Percentiles rank a stretch among this genome's conserved stretches.
phyloP scores from a whole-genome alignment of 169 alveolate genomes.

The Amoebophrya sp. region DNA sequence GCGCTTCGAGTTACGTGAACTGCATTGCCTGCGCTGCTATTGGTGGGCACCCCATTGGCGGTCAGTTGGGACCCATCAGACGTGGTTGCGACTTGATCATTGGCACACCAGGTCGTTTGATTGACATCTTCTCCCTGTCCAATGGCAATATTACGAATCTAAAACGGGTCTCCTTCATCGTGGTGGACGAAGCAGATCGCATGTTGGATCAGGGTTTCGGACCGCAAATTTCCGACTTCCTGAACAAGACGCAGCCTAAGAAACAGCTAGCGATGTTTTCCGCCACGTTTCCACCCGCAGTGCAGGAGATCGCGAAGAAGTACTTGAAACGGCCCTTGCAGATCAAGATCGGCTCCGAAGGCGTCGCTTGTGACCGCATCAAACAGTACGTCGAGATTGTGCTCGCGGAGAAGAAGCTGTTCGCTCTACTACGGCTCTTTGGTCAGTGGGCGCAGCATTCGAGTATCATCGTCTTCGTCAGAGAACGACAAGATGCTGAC shows the following conservation, averaged over 20 bases:
- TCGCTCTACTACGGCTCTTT: conserved; percentile 82
- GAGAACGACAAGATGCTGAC: conserved; percentile 92
- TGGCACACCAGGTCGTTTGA: conserved; percentile 95
- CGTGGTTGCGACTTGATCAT: conserved; percentile 92
- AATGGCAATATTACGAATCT: conserved; percentile 85
- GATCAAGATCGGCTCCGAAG: conserved; percentile 68
- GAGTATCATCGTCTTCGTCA: conserved; percentile 89
- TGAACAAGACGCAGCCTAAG: conserved; percentile 60
- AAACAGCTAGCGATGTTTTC: conserved; percentile 91
- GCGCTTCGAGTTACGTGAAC: conserved; percentile 21
- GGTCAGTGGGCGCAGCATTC: conserved; percentile 94
- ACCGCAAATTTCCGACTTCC: conserved; percentile 88
- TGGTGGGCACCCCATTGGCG: conserved; percentile 58
- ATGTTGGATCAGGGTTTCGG: conserved; percentile 96
- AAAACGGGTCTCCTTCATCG: conserved; percentile 85
- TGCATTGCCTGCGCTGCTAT: conserved; percentile 46
- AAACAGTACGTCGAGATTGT: conserved; percentile 66
- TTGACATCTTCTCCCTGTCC: conserved; percentile 79
- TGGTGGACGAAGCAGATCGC: conserved; percentile 98
- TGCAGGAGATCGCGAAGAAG: conserved; percentile 61
- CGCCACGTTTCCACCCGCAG: conserved; percentile 95
- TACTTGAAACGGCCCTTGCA: conserved; percentile 83
- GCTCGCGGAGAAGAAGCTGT: conserved; percentile 62
- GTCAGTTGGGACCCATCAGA: conserved; percentile 77
- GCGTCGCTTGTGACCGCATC: conserved; percentile 63